Base-by-base conservation (phyloP, 352 stramenopile species). In the Phytophthora ramorum region DNA sequence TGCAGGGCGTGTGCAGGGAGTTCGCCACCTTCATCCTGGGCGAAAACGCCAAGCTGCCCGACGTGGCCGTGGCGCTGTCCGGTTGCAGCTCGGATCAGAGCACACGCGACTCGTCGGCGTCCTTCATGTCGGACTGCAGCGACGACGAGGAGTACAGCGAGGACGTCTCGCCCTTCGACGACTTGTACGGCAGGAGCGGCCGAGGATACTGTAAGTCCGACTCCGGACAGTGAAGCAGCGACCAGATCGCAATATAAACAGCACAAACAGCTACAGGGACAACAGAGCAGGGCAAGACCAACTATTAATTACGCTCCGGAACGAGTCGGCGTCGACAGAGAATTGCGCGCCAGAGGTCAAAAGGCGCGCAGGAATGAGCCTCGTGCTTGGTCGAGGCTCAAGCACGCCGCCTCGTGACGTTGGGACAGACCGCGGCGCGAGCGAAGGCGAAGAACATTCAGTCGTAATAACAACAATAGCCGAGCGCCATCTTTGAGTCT, bases 191-290 rank as follows among this genome's bases (percentile, higher is more conserved):
- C 52, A 58, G 68, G 16, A 68, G 63, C 41, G 58, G 68, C 13
- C 40, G 63, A 13, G 63, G 63, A 19, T 76, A 65, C 46, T 72
- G 63, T 47, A 76, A 76, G 52, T 76, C 63, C 5, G 67, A 75
- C 40, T 69, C 62, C 4, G 67, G 67, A 0, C 62, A 75, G 52
- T 72, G 62, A 75, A 53, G 30, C 20, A 30, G 32, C 2, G 24
- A n/a, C n/a, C n/a, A n/a, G n/a, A n/a, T n/a, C n/a, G n/a, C n/a
- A 34, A 37, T 37, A 7, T 13, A 37, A 37, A 37, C 24, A 28
- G 24, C 24, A 28, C 24, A 28, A 28, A 28, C 24, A 28, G 24
- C 24, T 28, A 28, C 24, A 28, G n/a, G n/a, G n/a, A n/a, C n/a
- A 28, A 28, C 24, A 28, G 24, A 28, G 24, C n/a, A n/a, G n/a